These are phyloP conservation scores for Daldinia sp. DNA, from an alignment of 2,329 filamentous ascomycete genomes.

Conservation along the genomic window DNA sequence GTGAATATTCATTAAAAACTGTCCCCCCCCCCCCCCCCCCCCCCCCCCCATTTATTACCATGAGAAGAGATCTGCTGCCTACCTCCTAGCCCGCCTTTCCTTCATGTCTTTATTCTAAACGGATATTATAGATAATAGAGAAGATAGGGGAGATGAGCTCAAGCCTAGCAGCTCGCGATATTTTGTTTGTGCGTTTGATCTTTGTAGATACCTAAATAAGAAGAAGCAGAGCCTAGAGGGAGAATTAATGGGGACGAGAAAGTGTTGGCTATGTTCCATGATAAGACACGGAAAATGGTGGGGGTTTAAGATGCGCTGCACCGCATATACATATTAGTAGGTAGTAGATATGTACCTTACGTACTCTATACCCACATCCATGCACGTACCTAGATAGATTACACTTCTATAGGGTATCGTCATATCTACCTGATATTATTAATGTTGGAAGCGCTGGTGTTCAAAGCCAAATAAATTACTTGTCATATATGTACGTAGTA, in stretches of 20 bases:
- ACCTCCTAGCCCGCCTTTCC: too few species aligned
- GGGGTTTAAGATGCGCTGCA: background rate
- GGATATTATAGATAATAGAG: background rate
- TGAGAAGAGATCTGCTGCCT: too few species aligned
- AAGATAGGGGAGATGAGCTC: background rate
- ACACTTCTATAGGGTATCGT: background rate
- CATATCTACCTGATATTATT: background rate
- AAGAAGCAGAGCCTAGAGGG: background rate
- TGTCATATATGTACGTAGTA: too few species aligned
- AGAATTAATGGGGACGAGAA: background rate
- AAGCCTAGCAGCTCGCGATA: background rate
- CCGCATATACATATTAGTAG: background rate
- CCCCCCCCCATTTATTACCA: too few species aligned
- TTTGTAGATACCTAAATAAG: background rate
- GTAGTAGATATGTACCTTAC: background rate
- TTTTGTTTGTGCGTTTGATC: background rate
- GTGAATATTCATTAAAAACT: too few species aligned
- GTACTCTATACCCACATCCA: background rate
- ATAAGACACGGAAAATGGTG: constrained; percentile 1
- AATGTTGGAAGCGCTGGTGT: too few species aligned
- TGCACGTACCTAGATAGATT: background rate
- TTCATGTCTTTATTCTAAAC: too few species aligned
- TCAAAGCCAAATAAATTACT: too few species aligned
- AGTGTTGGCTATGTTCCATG: background rate
- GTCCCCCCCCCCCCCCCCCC: too few species aligned